Base-by-base conservation (phyloP, 306 rosid genomes). In the Cajanus cajan region DNA sequence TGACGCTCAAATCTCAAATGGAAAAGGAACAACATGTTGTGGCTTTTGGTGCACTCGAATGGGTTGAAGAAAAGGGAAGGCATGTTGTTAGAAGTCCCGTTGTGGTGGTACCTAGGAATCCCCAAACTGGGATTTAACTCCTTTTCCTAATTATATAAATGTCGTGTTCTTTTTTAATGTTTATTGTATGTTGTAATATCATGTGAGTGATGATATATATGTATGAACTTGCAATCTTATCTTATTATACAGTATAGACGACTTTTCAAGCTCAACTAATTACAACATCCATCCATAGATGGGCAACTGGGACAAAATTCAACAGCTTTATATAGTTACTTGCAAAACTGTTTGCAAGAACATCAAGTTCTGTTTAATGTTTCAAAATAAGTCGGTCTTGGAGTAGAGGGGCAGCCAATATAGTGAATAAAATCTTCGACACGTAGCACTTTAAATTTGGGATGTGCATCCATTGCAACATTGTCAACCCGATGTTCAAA, bases 341-440 rank as follows among this genome's bases (percentile, higher is more conserved):
- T n/a, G 8, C 52, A 61, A 61, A 61, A 61, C 67, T 61, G 41
- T 61, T 14, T 15, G 21, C 11, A 31, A 31, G 22, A 58, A 15
- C 67, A 31, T 28, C 47, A 64, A 36, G 48, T 64, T 64, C 9
- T 64, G 8, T 64, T 9, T 39, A 47, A n/a, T 8, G n/a, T 36
- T 63, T 64, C 47, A 36, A 64, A 64, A 64, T 36, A 64, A 64
- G 70, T 64, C 16, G 71, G 71, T 39, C 2, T 65, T 65, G 71
- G 50, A 19, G 50, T 65, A 4, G 71, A 66, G 5, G 71, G 71
- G 34, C 71, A 40, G 51, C 51, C 16, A 39, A 66, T 66, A 21
- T 0, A 19, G 10, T 39, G 71, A 64, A 66, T 12, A 5, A 39
- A 40, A 0, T 66, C 71, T 19, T 64, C 48, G 1, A 64, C 48